phyloP scores from a whole-genome alignment of 192 early-diverging fungal genomes.

The Bifiguratus adelaidae region DNA sequence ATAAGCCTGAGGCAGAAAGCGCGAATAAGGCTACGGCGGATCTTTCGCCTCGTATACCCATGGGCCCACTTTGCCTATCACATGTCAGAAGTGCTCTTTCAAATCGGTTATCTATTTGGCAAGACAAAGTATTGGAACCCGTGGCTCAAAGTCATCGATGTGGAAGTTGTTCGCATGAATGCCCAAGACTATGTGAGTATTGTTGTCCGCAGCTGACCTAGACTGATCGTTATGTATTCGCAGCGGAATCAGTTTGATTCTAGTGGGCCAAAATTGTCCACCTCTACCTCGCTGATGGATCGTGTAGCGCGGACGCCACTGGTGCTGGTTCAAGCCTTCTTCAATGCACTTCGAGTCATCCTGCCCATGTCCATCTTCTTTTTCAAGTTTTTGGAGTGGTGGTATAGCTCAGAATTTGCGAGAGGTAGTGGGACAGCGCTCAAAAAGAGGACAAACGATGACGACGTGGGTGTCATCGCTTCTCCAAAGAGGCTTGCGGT shows the following conservation, averaged over 20 bases:
- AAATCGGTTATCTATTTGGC: slow-evolving; percentile 77
- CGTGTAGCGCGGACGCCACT: slow-evolving; percentile 6
- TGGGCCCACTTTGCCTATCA: slow-evolving; percentile 60
- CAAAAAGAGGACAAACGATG: too few species aligned
- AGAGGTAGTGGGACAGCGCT: slow-evolving; percentile 32
- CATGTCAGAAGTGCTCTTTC: slow-evolving; percentile 50
- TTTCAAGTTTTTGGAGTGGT: slow-evolving; percentile 95
- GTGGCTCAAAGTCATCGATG: slow-evolving; percentile 71
- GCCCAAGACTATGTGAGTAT: slow-evolving; percentile 68
- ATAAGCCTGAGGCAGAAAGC: slow-evolving; percentile 1
- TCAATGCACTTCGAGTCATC: slow-evolving; percentile 7
- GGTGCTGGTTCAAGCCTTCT: not conserved
- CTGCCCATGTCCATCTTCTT: slow-evolving; percentile 89
- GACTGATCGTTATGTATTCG: not conserved
- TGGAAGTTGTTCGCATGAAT: slow-evolving; percentile 72
- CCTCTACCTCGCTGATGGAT: slow-evolving; percentile 1
- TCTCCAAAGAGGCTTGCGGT: slow-evolving; percentile 66
- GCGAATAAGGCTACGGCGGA: slow-evolving; percentile 12
- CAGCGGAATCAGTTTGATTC: slow-evolving; percentile 12
- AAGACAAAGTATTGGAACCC: slow-evolving; percentile 73
- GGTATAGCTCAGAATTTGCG: slow-evolving; percentile 81
- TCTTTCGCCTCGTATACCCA: slow-evolving; percentile 59
- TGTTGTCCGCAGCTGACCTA: too few species aligned
- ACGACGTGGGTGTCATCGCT: slow-evolving; percentile 42
- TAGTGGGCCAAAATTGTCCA: too few species aligned